These are phyloP conservation scores for Testicularia cyperi DNA, from an alignment of 1,284 basidiomycete species.

Conservation along the genomic window DNA sequence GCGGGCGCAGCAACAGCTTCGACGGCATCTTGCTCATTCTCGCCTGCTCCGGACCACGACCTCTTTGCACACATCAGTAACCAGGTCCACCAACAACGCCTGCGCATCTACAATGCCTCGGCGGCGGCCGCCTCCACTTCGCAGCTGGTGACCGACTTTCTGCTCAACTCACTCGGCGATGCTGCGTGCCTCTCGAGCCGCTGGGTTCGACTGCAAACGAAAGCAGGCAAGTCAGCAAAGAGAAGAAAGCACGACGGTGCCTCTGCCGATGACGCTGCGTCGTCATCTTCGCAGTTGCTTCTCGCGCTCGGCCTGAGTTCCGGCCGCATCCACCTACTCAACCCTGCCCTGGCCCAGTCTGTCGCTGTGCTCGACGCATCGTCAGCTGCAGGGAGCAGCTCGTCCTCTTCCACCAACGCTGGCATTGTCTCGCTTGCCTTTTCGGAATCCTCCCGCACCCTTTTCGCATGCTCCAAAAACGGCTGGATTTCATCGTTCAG, in stretches of 20 bases:
- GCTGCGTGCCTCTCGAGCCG: slow-evolving; percentile 30
- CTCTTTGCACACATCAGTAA: slow-evolving; percentile 71
- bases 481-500: slow-evolving; percentile 41
- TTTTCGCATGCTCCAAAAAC: slow-evolving; percentile 41
- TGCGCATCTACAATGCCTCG: slow-evolving; percentile 69
- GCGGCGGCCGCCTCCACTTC: slow-evolving; percentile 68
- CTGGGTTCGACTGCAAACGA: slow-evolving; percentile 30
- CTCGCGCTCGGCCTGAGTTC: slow-evolving; percentile 49
- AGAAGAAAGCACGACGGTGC: slow-evolving; percentile 40
- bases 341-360: slow-evolving; percentile 43
- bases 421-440: slow-evolving; percentile 37
- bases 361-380: slow-evolving; percentile 43
- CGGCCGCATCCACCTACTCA: slow-evolving; percentile 48
- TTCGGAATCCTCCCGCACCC: slow-evolving; percentile 8
- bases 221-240: slow-evolving; percentile 21
- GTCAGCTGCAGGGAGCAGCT: slow-evolving; percentile 37
- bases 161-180: slow-evolving; percentile 33
- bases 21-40: slow-evolving; percentile 44
- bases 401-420: slow-evolving; percentile 25
- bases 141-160: slow-evolving; percentile 65
- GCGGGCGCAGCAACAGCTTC: slow-evolving; percentile 59
- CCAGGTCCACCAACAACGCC: slow-evolving; percentile 72
- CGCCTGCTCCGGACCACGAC: slow-evolving; percentile 68
- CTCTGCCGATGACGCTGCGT: slow-evolving; percentile 4
- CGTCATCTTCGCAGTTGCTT: slow-evolving; percentile 30